Percentiles rank a stretch among this genome's conserved stretches.
Conservation (phyloP, 2,329 filamentous ascomycete genomes). For the Botrytis elliptica region DNA sequence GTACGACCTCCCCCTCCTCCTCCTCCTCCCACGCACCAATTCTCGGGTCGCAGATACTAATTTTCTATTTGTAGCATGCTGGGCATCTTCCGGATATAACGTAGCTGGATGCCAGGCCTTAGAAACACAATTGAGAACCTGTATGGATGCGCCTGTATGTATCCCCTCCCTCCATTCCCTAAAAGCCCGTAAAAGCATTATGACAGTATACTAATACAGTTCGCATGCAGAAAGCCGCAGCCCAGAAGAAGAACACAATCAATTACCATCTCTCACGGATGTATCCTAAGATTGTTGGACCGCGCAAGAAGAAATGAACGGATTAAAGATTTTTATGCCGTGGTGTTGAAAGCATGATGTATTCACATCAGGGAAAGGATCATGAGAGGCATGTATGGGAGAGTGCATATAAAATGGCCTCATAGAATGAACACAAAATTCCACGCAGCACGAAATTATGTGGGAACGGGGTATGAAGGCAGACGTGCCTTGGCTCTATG, state of each 20-base stretch:
- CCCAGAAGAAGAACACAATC: constrained; percentile 71
- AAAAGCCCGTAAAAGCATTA: neutral
- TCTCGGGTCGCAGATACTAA: neutral
- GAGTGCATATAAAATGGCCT: neutral
- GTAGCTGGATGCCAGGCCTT: constrained; percentile 57
- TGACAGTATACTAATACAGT: neutral
- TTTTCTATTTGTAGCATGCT: constrained; percentile 61
- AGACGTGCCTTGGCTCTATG: neutral
- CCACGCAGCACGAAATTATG: neutral
- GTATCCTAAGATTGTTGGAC: constrained; percentile 70
- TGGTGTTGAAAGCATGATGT: neutral
- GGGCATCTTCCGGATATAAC: constrained; percentile 75
- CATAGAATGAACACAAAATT: neutral
- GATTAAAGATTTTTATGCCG: neutral
- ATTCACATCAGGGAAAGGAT: neutral
- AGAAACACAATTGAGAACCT: constrained; percentile 60
- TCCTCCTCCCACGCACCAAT: neutral
- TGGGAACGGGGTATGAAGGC: neutral
- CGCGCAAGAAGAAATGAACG: constrained; percentile 61
- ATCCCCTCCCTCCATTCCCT: neutral
- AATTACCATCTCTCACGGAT: constrained; percentile 86
- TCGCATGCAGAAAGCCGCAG: constrained; percentile 50
- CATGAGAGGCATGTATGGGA: neutral
- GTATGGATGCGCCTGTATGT: constrained; percentile 79
- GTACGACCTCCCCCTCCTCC: constrained; percentile 45